phyloP scores from a whole-genome alignment of 2,329 filamentous ascomycete species.

The Aspergillus sp. region DNA sequence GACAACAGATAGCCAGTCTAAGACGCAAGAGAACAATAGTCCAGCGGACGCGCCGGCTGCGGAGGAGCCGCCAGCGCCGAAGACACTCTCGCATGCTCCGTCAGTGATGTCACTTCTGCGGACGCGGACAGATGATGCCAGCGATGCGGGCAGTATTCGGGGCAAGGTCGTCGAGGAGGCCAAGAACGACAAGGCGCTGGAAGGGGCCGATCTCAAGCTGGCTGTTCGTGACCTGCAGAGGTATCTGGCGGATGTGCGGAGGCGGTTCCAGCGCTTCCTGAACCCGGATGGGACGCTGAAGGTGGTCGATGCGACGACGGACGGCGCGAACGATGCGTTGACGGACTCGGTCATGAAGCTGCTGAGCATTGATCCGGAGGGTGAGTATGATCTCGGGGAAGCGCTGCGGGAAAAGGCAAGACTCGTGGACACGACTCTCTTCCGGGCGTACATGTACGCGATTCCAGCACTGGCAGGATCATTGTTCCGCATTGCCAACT shows the following conservation, averaged over 20 bases:
- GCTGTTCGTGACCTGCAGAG: conserved; percentile 82
- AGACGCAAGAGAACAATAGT: conserved; percentile 31
- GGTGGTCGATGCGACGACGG: conserved; percentile 31
- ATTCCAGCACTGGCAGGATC: conserved; percentile 81
- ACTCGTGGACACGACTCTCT: conserved; percentile 89
- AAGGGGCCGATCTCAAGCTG: conserved; percentile 79
- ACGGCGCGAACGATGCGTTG: conserved; percentile 41
- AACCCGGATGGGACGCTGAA: conserved; percentile 58
- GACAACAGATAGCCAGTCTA: conserved; percentile 25
- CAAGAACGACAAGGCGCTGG: conserved; percentile 38
- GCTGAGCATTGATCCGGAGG: conserved; percentile 53
- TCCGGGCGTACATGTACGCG: conserved; percentile 92
- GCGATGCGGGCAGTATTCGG: conserved; percentile 43
- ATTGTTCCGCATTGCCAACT: conserved; percentile 93
- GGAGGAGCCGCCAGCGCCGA: conserved; percentile 29
- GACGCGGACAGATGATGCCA: conserved; percentile 38
- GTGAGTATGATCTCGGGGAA: conserved; percentile 63
- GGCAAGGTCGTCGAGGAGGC: conserved; percentile 33
- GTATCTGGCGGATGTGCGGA: conserved; percentile 83
- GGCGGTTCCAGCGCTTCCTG: conserved; percentile 62
- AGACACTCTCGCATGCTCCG: conserved; percentile 34
- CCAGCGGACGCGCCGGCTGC: conserved; percentile 27
- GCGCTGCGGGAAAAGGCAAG: conserved; percentile 75
- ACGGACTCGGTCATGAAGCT: conserved; percentile 49
- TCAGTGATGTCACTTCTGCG: conserved; percentile 43